Base-by-base conservation (phyloP, 768 basidiomycete species). In the Leucocoprinus sp. region DNA sequence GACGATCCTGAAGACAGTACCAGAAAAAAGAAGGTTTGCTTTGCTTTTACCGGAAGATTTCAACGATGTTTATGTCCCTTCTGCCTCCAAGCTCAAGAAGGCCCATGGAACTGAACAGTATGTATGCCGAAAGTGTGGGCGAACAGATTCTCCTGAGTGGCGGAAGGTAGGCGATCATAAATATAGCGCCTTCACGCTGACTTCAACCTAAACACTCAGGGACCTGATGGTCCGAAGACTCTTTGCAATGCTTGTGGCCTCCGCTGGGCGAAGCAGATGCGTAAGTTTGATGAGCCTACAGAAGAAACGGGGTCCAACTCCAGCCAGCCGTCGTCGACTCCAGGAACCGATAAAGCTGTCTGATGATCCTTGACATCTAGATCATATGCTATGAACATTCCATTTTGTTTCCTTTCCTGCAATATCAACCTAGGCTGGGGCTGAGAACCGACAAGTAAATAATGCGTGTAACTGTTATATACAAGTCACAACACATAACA, bases 121-220 rank as follows among this genome's bases (percentile, higher is more conserved):
- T 58, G 89, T 93, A 8, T 97, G 93, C 57, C 74, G 88, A 24
- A 91, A 84, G 11, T 99, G 95, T 55, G 96, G 96, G 14, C 74
- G 91, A 49, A 97, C 93, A 1, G 90, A 93, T 63, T 93, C 91
- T 33, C 93, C 96, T 0, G 95, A 99, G 65, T 99, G 95, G 95
- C 77, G 95, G 55, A 93, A 92, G 75, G 89, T 69, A 19, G 17
- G 63, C 52, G 15, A 7, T 27, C 26, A 34, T 35, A n/a, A 36
- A 8, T 51, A 41, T 43, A 7, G 4, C 11, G 21, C 18, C 4
- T 47, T 27, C 37, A 24, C n/a, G 18, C 46, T 37, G 27, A 48
- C 19, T 19, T 34, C 45, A 4, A 49, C 35, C 21, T 9, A 43
- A 48, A 24, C 49, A 41, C 24, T 36, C 52, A 88, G 88, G 95